These are phyloP conservation scores for Pleurotus citrinopileatus DNA, from an alignment of 768 basidiomycete species.

Conservation along the genomic window DNA sequence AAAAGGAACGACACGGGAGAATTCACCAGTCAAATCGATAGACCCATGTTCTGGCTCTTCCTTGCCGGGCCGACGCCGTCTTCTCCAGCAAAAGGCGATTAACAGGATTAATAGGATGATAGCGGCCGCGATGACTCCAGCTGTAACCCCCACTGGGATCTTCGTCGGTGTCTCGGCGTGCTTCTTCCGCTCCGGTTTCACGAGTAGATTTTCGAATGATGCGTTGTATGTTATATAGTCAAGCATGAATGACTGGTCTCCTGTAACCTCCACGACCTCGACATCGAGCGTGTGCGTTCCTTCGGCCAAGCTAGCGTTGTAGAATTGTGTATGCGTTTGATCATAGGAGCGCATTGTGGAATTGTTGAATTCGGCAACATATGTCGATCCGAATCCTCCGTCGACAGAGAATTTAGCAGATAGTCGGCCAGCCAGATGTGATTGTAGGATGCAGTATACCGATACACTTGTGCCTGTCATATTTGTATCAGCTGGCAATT, in stretches of 20 bases:
- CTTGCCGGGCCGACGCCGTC: conserved; percentile 1
- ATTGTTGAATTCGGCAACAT: conserved; percentile 7
- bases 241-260: conserved; percentile 30
- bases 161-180: background rate
- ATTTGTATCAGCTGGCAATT: background rate
- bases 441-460: conserved; percentile 30
- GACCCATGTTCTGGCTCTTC: conserved; percentile 2
- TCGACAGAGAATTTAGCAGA: conserved; percentile 34
- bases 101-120: background rate
- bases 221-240: conserved; percentile 39
- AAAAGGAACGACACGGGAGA: too few relatives aligned
- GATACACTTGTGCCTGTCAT: conserved; percentile 33
- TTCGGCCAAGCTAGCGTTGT: conserved; percentile 29
- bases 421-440: conserved; percentile 26
- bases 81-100: conserved; percentile 9
- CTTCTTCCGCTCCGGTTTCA: background rate
- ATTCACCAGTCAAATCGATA: conserved; percentile 1
- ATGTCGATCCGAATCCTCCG: conserved; percentile 20
- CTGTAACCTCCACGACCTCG: conserved; percentile 32
- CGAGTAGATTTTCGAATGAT: conserved; percentile 1
- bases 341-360: conserved; percentile 25
- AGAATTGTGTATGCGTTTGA: conserved; percentile 30
- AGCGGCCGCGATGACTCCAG: conserved; percentile 4
- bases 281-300: conserved; percentile 34
- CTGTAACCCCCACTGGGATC: conserved; percentile 1